Evolutionary conservation across 495 filamentous ascomycete genomes (phyloP), one percentile per base, ranked within the genome.

Genomic region (Podospora fimiseda): DNA sequence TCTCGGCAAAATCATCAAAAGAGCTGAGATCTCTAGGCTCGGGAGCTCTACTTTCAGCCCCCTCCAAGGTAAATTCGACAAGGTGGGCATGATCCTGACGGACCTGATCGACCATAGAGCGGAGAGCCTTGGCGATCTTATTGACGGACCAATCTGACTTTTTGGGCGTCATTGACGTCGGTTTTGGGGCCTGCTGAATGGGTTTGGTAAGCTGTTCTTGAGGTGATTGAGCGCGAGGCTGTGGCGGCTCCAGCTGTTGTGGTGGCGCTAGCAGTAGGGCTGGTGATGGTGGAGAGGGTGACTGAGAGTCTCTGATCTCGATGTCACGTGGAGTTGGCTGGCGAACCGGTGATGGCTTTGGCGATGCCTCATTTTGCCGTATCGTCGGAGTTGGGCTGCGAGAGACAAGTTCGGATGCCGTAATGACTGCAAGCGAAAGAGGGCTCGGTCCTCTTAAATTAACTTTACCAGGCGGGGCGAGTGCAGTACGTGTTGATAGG

Each of bases 1-100:
- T 65, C 39, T 62, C 63, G 6, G 69, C 64, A 49, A 77, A 76
- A 46, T 52, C 56, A 47, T 77, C 72, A 15, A 64, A 54, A 39
- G 62, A 52, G 45, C 66, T 70, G 9, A 64, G 49, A 50, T 70
- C 66, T n/a, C 57, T 63, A n/a, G 58, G 63, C 24, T 60, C 43
- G 1, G 61, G 66, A 2, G 64, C 67, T 39, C 62, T 67, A 16
- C 60, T 63, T 42, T 73, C 72, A 44, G 69, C 68, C 19, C 69
- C 65, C 39, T 73, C 68, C 20, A 74, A 65, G 23, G 69, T 52
- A 24, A 60, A 74, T 9, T 59, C 61, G 48, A 62, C 65, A 36
- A 75, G 69, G 2, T 61, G 63, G 2, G 69, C 59, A 36, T 71
- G 71, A n/a, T 68, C 68, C 9, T 60, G 51, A 37, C 60, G 54